These are phyloP conservation scores for Ramularia endophylla DNA, from an alignment of 2,329 filamentous ascomycete genomes.

Conservation along the genomic window DNA sequence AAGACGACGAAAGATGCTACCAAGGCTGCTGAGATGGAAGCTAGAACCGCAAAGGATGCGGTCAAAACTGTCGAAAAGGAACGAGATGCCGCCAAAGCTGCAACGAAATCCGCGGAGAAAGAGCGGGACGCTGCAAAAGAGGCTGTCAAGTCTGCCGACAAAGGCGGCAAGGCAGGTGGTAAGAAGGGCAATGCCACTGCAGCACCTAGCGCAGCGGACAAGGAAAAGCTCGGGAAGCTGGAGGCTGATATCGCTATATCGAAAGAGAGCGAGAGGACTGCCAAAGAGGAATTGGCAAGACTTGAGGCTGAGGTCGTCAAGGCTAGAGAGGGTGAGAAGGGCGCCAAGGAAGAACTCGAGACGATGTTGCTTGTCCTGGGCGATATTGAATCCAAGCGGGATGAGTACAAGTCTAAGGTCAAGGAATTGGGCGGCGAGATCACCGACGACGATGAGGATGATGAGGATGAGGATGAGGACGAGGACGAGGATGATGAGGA, in stretches of 20 bases:
- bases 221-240: slow-evolving; percentile 12
- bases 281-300: slow-evolving; percentile 7
- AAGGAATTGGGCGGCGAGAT: slow-evolving; percentile 28
- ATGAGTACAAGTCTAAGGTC: slow-evolving; percentile 25
- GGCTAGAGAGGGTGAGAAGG: slow-evolving; percentile 10
- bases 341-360: slow-evolving; percentile 20
- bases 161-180: slow-evolving; percentile 1
- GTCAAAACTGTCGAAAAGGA: slow-evolving; percentile 8
- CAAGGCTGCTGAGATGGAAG: slow-evolving; percentile 2
- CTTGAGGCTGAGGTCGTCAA: slow-evolving; percentile 8
- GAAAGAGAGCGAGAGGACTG: slow-evolving; percentile 5
- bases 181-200: background rate
- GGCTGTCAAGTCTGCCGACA: background rate
- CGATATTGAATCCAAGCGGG: slow-evolving; percentile 42
- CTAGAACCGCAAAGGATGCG: slow-evolving; percentile 6
- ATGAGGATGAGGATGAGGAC: slow-evolving; percentile 25
- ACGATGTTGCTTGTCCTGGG: slow-evolving; percentile 40
- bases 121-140: slow-evolving; percentile 5
- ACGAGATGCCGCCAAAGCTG: slow-evolving; percentile 4
- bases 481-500: slow-evolving; percentile 23
- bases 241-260: slow-evolving; percentile 9
- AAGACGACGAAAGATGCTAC: slow-evolving; percentile 4
- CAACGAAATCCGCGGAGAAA: slow-evolving; percentile 6
- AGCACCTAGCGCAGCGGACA: slow-evolving; percentile 3
- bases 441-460: slow-evolving; percentile 28